Conservation (phyloP, 306 rosid genomes). For the Senna siamea region DNA sequence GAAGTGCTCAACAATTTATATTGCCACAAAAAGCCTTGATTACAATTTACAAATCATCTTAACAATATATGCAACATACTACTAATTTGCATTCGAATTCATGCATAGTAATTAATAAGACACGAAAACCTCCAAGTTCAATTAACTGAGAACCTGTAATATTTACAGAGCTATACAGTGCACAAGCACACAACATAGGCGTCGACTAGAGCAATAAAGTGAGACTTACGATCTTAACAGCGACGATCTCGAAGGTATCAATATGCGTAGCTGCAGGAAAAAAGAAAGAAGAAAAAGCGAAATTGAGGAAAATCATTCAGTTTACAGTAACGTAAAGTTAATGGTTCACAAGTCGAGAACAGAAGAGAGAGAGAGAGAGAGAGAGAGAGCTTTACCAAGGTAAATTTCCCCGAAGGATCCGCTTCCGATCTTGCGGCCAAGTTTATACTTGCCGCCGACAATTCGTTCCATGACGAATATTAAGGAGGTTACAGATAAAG, state of each 20-base stretch:
- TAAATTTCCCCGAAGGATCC: conserved; percentile 98
- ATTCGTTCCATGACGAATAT: conserved; percentile 60
- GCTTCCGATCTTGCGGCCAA: conserved; percentile 98
- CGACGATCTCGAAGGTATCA: conserved; percentile 91
- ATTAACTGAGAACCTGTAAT: background rate
- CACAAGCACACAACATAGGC: background rate
- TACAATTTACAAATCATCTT: background rate
- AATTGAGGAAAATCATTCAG: conserved; percentile 27
- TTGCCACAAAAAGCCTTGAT: background rate
- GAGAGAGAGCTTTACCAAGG: conserved; percentile 57
- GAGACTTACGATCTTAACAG: conserved; percentile 84
- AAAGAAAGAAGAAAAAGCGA: background rate
- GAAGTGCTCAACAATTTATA: background rate
- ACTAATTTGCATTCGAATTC: background rate
- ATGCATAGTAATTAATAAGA: conserved; percentile 1
- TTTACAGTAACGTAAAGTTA: background rate
- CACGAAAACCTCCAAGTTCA: background rate
- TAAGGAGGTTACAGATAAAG: conserved; percentile 3
- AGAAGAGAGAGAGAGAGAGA: background rate
- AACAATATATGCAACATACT: background rate
- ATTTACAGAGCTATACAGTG: background rate
- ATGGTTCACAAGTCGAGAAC: background rate
- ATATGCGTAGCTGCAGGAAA: conserved; percentile 77
- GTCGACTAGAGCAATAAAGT: background rate
- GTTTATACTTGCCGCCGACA: conserved; percentile 82